phyloP scores from a whole-genome alignment of 345 rosid species.

The Salix purpurea region DNA sequence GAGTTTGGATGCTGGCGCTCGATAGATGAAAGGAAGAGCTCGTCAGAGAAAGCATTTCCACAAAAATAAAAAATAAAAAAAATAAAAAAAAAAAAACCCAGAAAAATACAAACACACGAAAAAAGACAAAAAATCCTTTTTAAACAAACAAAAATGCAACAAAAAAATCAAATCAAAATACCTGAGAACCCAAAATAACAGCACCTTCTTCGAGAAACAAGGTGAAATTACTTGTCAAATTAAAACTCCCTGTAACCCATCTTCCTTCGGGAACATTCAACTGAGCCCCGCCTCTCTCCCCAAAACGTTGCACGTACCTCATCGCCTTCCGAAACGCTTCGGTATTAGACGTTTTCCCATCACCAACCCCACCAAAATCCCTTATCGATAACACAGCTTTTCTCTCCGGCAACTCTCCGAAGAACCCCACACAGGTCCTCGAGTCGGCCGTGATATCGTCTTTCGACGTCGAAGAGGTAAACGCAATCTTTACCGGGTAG shows the following conservation, averaged over 20 bases:
- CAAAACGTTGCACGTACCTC: conserved; percentile 43
- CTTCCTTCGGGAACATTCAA: conserved; percentile 69
- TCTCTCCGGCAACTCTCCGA: conserved; percentile 29
- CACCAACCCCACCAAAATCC: conserved; percentile 91
- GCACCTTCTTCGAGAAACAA: conserved; percentile 81
- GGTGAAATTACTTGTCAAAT: conserved; percentile 89
- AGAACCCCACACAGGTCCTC: conserved; percentile 37
- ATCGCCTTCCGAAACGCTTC: conserved; percentile 69
- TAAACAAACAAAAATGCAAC: too few species aligned
- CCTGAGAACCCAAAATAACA: conserved; percentile 86
- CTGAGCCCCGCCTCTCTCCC: conserved; percentile 58
- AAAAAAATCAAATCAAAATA: not conserved
- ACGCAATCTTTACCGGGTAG: conserved; percentile 23
- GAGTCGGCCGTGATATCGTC: conserved; percentile 9
- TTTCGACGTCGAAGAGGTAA: not conserved
- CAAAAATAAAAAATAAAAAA: too few species aligned
- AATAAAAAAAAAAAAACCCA: too few species aligned
- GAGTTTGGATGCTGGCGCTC: too few species aligned
- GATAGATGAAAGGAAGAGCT: too few species aligned
- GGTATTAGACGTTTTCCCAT: conserved; percentile 73
- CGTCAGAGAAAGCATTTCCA: too few species aligned
- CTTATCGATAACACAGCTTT: conserved; percentile 60
- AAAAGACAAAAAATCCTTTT: not conserved
- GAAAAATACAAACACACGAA: not conserved
- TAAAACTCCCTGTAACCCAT: conserved; percentile 92